Evolutionary conservation across 116 monocot genomes (phyloP).

Genomic region (Papilionanthe hybrid): DNA sequence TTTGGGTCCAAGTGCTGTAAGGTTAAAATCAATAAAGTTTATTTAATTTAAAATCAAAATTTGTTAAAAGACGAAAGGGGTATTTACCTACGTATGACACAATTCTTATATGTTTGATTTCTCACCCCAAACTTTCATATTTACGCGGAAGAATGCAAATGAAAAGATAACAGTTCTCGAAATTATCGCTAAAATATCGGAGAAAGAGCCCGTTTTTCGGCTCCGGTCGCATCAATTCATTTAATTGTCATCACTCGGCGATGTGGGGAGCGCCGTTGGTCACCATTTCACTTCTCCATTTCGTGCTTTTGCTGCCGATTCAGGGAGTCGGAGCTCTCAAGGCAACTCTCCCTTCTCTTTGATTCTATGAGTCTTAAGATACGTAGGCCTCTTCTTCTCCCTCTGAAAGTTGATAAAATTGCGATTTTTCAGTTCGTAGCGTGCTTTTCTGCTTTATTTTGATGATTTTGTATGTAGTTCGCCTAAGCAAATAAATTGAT

Average conservation of each 20-base stretch:
- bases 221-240: background rate
- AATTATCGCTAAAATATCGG: background rate
- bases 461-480: background rate
- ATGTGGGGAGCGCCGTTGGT: background rate
- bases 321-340: slow-evolving; percentile 5
- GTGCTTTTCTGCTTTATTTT: background rate
- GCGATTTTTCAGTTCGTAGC: background rate
- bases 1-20: too few relatives aligned
- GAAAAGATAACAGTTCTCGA: background rate
- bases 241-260: background rate
- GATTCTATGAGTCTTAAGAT: background rate
- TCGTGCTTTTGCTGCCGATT: background rate
- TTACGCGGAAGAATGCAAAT: too few relatives aligned
- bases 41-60: too few relatives aligned
- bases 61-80: too few relatives aligned
- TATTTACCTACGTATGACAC: too few relatives aligned
- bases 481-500: background rate
- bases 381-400: background rate
- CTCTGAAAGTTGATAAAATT: background rate
- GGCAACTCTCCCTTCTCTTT: background rate
- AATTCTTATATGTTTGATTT: too few relatives aligned
- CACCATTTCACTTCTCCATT: background rate
- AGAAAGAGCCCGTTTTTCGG: background rate
- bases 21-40: too few relatives aligned
- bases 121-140: too few relatives aligned